Base-by-base conservation (phyloP, 257 asterid genomes). In the Salvia miltiorrhiza region DNA sequence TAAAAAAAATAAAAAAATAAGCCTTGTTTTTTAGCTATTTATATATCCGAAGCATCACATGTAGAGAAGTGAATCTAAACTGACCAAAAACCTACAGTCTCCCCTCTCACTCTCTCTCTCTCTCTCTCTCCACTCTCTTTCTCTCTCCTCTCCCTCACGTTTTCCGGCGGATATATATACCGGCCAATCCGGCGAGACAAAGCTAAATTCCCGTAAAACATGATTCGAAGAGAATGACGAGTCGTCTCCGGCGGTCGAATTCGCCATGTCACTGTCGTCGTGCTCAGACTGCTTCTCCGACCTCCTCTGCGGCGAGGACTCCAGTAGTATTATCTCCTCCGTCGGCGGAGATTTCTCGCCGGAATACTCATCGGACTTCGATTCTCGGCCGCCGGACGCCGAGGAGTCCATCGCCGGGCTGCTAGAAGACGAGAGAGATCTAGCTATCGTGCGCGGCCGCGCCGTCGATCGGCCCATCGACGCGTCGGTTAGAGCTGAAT, bases 241-340 rank as follows among this genome's bases (percentile, higher is more conserved):
- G 55, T 17, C 40, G 69, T 37, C 49, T 52, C 10, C 77, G 72
- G 74, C 62, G 52, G 68, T 65, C 79, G 28, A 49, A 64, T 63
- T 56, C 65, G 77, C 73, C 87, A 92, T 92, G 97, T 85, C 97
- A 60, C 49, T 86, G n/a, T 75, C 95, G 58, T 84, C 95, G 58
- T 84, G 78, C 88, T 82, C 94, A 73, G 92, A 91, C 72, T 73
- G 93, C 85, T 79, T 87, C 82, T 87, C 94, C 93, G 98, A 86
- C 80, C 87, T 92, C 26, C 91, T 90, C 67, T 92, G 98, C 86
- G 72, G 90, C 72, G 95, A 92, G 83, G 89, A 87, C 55, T 86
- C 95, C 71, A 79, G 35, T 76, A 80, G 40, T 53, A 73, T 56
- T 59, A 65, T 84, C 33, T 56, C 77, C 71, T 79, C 90, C 84